Conservation (phyloP, 2,329 filamentous ascomycete genomes). For the Aspergillus pseudotamarii region DNA sequence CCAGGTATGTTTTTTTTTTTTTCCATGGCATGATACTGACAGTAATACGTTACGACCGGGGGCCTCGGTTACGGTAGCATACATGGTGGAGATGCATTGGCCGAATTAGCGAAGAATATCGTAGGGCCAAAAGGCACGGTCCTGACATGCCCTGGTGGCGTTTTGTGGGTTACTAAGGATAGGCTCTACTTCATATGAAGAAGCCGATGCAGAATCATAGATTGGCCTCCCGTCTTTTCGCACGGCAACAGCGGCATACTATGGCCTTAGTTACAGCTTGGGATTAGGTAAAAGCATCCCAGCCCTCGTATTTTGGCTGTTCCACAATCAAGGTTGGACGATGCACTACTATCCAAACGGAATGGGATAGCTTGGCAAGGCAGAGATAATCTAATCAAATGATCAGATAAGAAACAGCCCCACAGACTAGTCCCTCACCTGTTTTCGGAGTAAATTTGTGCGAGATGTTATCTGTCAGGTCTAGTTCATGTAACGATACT, state of each 20-base stretch:
- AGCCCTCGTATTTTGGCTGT: neutral
- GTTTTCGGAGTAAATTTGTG: neutral
- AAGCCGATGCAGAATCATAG: neutral
- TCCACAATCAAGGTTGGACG: neutral
- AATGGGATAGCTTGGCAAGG: neutral
- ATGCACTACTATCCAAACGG: neutral
- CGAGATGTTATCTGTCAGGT: neutral
- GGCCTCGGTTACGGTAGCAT: neutral
- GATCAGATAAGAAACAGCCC: constrained; percentile 1
- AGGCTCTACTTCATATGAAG: neutral
- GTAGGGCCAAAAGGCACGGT: neutral
- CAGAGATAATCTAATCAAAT: neutral
- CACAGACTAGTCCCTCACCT: neutral
- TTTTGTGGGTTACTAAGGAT: neutral
- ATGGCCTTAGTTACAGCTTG: neutral
- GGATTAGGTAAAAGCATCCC: neutral
- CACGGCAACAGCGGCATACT: neutral
- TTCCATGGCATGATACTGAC: neutral
- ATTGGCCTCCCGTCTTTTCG: neutral
- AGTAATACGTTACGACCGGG: neutral
- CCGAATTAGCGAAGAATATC: neutral
- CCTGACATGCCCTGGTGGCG: neutral
- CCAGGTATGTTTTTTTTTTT: neutral
- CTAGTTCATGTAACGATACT: neutral
- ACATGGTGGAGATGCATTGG: neutral